Base-by-base conservation (phyloP, 2,329 filamentous ascomycete genomes). In the Venturia aucupariae region DNA sequence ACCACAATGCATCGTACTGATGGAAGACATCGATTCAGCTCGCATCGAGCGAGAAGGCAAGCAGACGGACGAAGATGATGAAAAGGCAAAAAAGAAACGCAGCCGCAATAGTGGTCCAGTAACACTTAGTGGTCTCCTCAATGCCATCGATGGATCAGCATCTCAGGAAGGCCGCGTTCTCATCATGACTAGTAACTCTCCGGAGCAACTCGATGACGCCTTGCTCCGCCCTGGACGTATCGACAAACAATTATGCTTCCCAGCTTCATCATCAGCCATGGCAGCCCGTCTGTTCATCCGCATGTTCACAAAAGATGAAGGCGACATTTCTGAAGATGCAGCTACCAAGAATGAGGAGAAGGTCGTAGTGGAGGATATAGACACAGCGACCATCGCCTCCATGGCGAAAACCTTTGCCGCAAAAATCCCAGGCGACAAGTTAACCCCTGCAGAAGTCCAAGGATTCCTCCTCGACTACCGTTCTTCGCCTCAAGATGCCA, bases 1-100 rank as follows among this genome's bases (percentile, higher is more conserved):
- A 0, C 81, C 81, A 15, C 83, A 86, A 60, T 91, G 64, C 32
- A 64, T 65, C 30, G 61, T 65, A 10, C 48, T 65, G 10, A 42
- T 65, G 24, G 64, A 65, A 64, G 64, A 65, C 38, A 64, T 65
- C 27, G 64, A 65, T n/a, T 64, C 46, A 5, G 64, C 60, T 4
- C 61, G 60, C 15, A 61, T 65, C 22, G 46, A 51, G 48, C 46
- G 62, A 62, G 32, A 32, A 30, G 35, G 2, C 3, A 44, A 48
- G 11, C 22, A 62, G 27, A n/a, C 30, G 8, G 41, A 63, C 7
- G 61, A 35, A 35, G 44, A 27, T n/a, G 61, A 17, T 2, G n/a
- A 46, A 6, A 32, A 17, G 2, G 61, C 38, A 24, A 35, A 17
- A 51, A 46, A 15, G 61, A 32, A 63, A 48, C 51, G 11, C 19